Evolutionary conservation across 2,329 filamentous ascomycete species (phyloP).

Genomic region (Sporothrix pallida): DNA sequence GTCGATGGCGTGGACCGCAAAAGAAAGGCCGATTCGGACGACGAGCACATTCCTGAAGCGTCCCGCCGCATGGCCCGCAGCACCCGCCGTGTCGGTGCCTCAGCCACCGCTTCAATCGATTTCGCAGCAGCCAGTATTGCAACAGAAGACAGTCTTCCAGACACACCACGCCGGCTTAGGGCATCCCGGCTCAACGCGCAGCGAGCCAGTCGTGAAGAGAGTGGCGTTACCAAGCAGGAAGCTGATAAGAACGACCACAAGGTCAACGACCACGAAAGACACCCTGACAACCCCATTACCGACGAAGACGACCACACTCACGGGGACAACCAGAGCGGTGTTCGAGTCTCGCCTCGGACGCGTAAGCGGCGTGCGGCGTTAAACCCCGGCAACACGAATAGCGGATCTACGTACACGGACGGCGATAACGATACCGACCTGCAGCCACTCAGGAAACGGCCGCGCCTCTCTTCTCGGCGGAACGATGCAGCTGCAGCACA

Average conservation of each 20-base stretch:
- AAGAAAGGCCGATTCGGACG: not conserved
- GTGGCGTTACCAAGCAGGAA: not conserved
- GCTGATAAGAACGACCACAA: not conserved
- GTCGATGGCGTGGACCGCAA: conserved; percentile 11
- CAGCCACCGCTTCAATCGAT: not conserved
- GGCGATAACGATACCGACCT: conserved; percentile 21
- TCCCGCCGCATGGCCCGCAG: not conserved
- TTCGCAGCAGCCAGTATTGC: not conserved
- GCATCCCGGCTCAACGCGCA: not conserved
- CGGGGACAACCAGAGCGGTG: not conserved
- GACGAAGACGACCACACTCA: conserved; percentile 5
- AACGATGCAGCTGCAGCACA: not conserved
- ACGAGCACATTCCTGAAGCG: not conserved
- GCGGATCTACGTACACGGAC: conserved; percentile 2
- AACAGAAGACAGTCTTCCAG: not conserved
- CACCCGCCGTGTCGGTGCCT: conserved; percentile 9
- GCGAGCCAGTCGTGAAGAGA: not conserved
- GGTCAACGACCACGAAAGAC: not conserved
- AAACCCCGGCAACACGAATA: not conserved
- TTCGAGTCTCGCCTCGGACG: conserved; percentile 5
- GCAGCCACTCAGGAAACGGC: conserved; percentile 29
- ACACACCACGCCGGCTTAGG: conserved; percentile 16
- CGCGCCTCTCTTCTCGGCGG: conserved; percentile 4
- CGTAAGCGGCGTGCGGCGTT: conserved; percentile 6
- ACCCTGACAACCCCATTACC: not conserved